Base-by-base conservation (phyloP, 1,139 yeast genomes). In the Tardiomyces digboiensis region DNA sequence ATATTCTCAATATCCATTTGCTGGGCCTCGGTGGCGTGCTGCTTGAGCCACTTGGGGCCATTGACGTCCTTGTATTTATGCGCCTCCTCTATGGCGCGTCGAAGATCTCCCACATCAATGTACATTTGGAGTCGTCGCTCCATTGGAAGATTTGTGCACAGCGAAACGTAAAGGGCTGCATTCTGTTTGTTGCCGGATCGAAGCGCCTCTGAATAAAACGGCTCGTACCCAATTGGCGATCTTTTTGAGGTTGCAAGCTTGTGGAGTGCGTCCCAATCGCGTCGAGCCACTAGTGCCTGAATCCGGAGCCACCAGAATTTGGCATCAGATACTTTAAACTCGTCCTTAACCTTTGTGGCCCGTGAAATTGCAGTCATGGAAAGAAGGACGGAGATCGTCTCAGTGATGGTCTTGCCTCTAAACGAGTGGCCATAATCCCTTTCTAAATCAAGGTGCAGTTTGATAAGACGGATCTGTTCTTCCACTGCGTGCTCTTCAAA, bases 141-240 rank as follows among this genome's bases (percentile, higher is more conserved):
- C 49, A 71, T 67, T 7, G 57, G 39, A 26, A 57, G 36, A 20
- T 54, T 49, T 1, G 65, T 57, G 46, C 75, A 69, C 53, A 63
- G 52, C 7, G 64, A 53, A 7, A 74, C 59, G 46, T 65, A 72
- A 40, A 56, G 49, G 0, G 68, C 63, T 0, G 79, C 79, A 18
- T 67, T 65, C 23, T 69, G 55, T 37, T 61, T 60, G 19, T 76
- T 82, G 1, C 75, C 74, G 29, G 74, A 67, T 22, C 68, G 68
- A 39, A 78, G 52, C 26, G 78, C 72, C 33, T 74, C 71, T 12
- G 73, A 69, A 42, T 72, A 82, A 51, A 87, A 79, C 1, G 82
- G 78, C 49, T 72, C 73, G 51, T 80, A 83, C 0, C 93, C 93
- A 45, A 87, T 82, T 0, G 89, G 87, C 1, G 93, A 75, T 53